These are phyloP conservation scores for Nemania sp. DNA, from an alignment of 2,329 filamentous ascomycete genomes.

Conservation along the genomic window DNA sequence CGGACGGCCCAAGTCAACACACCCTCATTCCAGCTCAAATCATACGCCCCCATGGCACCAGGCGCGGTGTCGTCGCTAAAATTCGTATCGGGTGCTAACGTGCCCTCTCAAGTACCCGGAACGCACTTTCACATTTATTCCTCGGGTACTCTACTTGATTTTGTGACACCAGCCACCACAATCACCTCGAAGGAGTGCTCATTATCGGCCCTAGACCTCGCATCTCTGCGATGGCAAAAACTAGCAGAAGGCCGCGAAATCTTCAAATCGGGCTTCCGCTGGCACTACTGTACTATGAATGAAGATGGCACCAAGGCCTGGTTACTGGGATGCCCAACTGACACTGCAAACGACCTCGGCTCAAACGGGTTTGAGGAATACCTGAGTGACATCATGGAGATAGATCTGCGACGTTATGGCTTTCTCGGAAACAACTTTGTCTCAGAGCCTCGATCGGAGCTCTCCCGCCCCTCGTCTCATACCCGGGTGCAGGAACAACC, in stretches of 20 bases:
- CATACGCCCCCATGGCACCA: slow-evolving; percentile 82
- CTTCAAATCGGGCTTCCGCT: slow-evolving; percentile 88
- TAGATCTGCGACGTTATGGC: slow-evolving; percentile 90
- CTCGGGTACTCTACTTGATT: slow-evolving; percentile 88
- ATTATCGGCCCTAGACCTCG: slow-evolving; percentile 84
- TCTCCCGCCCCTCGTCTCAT: slow-evolving; percentile 53
- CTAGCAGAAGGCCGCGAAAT: slow-evolving; percentile 93
- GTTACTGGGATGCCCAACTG: slow-evolving; percentile 89
- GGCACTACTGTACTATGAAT: slow-evolving; percentile 98
- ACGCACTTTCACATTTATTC: slow-evolving; percentile 96
- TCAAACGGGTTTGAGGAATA: slow-evolving; percentile 83
- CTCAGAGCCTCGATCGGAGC: slow-evolving; percentile 57
- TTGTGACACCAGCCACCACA: slow-evolving; percentile 88
- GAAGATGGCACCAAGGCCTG: slow-evolving; percentile 95
- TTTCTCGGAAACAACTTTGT: slow-evolving; percentile 79
- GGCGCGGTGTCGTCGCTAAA: slow-evolving; percentile 88
- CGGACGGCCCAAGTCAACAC: slow-evolving; percentile 69
- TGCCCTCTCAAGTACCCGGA: slow-evolving; percentile 86
- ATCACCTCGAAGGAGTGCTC: slow-evolving; percentile 88
- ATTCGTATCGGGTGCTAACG: slow-evolving; percentile 83
- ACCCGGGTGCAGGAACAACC: slow-evolving; percentile 56
- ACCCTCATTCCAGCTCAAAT: slow-evolving; percentile 67
- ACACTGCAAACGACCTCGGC: slow-evolving; percentile 68
- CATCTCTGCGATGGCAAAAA: slow-evolving; percentile 89
- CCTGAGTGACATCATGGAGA: slow-evolving; percentile 89